Base-by-base conservation (phyloP, 208 protist genomes). In the Leishmania braziliensis region DNA sequence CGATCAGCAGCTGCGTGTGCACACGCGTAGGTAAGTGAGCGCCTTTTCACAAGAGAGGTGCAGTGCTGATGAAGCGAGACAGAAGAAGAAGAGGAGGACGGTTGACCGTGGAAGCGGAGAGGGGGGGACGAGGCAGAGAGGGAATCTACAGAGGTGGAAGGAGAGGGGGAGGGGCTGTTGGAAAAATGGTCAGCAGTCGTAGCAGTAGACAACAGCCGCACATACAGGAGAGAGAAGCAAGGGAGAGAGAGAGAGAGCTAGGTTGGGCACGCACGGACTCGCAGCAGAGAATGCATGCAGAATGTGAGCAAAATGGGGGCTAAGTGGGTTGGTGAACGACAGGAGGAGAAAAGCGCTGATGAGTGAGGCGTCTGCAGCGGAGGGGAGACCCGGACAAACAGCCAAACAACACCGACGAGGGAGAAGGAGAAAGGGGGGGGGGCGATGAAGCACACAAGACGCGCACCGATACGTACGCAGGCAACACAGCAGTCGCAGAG, bases 51-150 rank as follows among this genome's bases (percentile, higher is more conserved):
- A 58, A 46, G 29, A 74, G 66, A 70, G 54, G 29, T 69, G 54
- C 72, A 79, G 53, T 81, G 51, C 26, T 76, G 72, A 71, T 36
- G 43, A 54, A 62, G 60, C 56, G 43, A 51, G 71, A 76, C n/a
- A 63, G 29, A 78, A 78, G 72, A 62, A 78, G 23, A 36, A 66
- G 62, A 66, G 29, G 8, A n/a, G 36, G 10, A 6, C 53, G 10
- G 50, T 51, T 51, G 51, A 48, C 5, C 0, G 29, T 20, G 54
- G 26, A 46, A 62, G 18, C n/a, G 43, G 43, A 6, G 43, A 6
- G 43, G 43, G 4, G 43, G 43, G 43, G 43, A 46, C 50, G 8
- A 53, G 16, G 75, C n/a, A 10, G 23, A 65, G 53, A 78, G 29
- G 48, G 23, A 65, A 18, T 33, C 12, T 23, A 73, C 16, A 62